These are phyloP conservation scores for Botrytis paeoniae DNA, from an alignment of 2,329 filamentous ascomycete genomes.

Conservation along the genomic window DNA sequence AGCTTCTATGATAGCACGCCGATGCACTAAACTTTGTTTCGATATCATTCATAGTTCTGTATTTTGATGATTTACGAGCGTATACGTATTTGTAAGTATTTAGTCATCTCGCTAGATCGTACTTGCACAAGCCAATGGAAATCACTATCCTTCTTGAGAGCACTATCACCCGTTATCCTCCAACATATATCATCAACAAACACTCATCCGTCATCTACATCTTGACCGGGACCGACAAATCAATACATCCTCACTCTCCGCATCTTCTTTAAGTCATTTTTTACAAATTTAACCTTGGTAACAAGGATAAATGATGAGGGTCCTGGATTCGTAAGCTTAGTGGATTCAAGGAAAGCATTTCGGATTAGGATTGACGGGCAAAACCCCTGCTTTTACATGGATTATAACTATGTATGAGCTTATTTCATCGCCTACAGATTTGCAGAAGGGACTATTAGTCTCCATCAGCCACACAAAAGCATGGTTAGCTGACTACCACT, in stretches of 20 bases:
- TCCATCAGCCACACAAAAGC: background rate
- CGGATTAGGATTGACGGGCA: background rate
- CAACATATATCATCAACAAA: background rate
- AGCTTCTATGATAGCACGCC: background rate
- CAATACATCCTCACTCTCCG: background rate
- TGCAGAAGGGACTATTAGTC: constrained; percentile 9
- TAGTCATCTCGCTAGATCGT: background rate
- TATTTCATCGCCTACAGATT: constrained; percentile 13
- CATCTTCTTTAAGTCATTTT: background rate
- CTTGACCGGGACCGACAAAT: background rate
- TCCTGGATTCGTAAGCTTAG: constrained; percentile 18
- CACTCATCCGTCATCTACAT: background rate
- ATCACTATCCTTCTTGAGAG: background rate
- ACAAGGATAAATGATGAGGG: constrained; percentile 1
- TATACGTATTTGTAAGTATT: background rate
- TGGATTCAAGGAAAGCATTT: constrained; percentile 3
- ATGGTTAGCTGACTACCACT: background rate
- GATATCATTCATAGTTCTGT: background rate
- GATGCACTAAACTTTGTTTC: constrained; percentile 6
- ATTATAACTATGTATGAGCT: background rate
- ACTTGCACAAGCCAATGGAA: too few species aligned
- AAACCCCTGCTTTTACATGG: constrained; percentile 2
- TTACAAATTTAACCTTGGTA: background rate
- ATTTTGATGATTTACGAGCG: background rate
- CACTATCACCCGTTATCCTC: background rate